Evolutionary conservation across 140 eudicot genomes (phyloP).

Genomic region (Anethum foeniculum): DNA sequence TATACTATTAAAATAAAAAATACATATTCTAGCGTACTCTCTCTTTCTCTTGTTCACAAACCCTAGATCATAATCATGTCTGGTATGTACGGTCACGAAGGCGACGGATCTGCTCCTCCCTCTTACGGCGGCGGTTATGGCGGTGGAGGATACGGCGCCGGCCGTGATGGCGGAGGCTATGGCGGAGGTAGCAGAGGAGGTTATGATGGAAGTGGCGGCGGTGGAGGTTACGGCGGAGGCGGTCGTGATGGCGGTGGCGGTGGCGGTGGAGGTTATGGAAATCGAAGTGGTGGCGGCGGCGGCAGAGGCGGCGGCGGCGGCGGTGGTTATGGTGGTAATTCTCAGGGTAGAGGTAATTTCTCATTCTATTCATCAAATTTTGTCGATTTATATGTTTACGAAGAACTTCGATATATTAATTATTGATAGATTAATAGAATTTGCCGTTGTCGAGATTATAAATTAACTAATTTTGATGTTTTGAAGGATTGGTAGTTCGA

Average conservation of each 20-base stretch:
- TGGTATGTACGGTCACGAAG: constrained; percentile 14
- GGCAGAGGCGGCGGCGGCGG: constrained; percentile 11
- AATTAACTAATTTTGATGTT: neutral
- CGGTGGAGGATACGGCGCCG: neutral
- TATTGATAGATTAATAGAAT: too few species aligned
- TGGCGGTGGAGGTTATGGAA: constrained; percentile 9
- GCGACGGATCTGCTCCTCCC: constrained; percentile 13
- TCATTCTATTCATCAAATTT: too few species aligned
- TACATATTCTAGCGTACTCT: neutral
- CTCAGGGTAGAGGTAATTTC: constrained; percentile 39
- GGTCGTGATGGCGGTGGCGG: constrained; percentile 8
- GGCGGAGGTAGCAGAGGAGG: constrained; percentile 16
- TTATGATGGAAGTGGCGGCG: constrained; percentile 12
- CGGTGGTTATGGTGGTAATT: constrained; percentile 60
- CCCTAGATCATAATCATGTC: constrained; percentile 19
- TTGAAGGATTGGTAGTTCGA: neutral
- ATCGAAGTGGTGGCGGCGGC: constrained; percentile 6
- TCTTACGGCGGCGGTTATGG: neutral
- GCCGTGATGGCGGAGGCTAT: constrained; percentile 18
- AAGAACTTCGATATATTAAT: too few species aligned
- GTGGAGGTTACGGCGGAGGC: neutral
- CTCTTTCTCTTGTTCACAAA: neutral
- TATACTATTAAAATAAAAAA: neutral
- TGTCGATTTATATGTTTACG: neutral
- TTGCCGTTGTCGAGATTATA: too few species aligned